These are phyloP conservation scores for Melampsora abietis-canadensis DNA, from an alignment of 1,284 basidiomycete species.

Conservation along the genomic window DNA sequence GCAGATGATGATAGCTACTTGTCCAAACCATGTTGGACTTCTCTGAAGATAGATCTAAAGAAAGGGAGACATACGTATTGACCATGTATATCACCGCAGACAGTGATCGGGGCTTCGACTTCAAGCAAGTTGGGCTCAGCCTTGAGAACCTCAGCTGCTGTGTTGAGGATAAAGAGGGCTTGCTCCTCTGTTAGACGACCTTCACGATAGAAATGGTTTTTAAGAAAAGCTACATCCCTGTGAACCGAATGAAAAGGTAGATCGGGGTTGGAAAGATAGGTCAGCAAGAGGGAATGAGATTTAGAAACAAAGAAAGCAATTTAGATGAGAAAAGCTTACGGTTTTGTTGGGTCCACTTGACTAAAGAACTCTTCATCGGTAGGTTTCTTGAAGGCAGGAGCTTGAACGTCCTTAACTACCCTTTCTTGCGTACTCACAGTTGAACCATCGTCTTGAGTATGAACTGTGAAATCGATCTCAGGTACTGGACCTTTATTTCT, in stretches of 20 bases:
- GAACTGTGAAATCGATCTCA: conserved; percentile 75
- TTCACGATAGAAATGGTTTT: conserved; percentile 98
- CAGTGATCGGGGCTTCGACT: conserved; percentile 90
- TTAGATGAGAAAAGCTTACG: conserved; percentile 50
- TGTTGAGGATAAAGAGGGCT: conserved; percentile 78
- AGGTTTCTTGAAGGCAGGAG: conserved; percentile 85
- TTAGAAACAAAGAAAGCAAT: background rate
- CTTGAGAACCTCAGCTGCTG: conserved; percentile 68
- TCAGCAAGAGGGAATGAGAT: background rate
- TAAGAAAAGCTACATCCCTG: conserved; percentile 85
- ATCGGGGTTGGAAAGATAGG: background rate
- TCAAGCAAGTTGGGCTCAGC: conserved; percentile 83
- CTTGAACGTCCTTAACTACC: conserved; percentile 87
- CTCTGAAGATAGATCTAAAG: background rate
- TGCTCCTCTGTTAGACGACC: conserved; percentile 64
- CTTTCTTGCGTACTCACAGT: conserved; percentile 79
- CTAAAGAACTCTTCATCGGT: conserved; percentile 92
- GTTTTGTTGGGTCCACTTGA: conserved; percentile 74
- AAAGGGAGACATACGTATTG: conserved; percentile 71
- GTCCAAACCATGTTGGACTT: too few species aligned
- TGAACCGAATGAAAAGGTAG: background rate
- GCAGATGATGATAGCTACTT: conserved; percentile 25
- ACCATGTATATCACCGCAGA: conserved; percentile 94
- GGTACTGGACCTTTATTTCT: conserved; percentile 60
- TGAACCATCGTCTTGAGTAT: conserved; percentile 68